These are phyloP conservation scores for Fusarium irregulare DNA, from an alignment of 2,329 filamentous ascomycete genomes.

Conservation along the genomic window DNA sequence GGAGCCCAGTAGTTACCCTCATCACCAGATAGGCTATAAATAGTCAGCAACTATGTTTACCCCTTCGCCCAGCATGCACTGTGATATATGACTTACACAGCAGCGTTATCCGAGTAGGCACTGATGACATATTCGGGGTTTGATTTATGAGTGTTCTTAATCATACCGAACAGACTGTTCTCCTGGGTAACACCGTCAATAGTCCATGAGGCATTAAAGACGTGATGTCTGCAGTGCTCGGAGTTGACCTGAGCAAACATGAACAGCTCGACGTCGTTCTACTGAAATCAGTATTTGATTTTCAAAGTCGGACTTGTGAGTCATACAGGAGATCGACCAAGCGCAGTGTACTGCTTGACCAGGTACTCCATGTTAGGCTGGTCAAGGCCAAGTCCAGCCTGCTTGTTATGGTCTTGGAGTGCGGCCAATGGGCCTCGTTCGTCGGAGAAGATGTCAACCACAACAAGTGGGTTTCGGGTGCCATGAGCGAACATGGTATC, in stretches of 20 bases:
- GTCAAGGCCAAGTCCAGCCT: constrained; percentile 87
- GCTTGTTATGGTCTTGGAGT: constrained; percentile 84
- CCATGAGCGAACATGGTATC: constrained; percentile 82
- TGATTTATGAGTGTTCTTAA: constrained; percentile 90
- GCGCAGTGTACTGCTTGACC: constrained; percentile 67
- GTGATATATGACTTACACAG: constrained; percentile 65
- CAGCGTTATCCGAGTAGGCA: constrained; percentile 97
- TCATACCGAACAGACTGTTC: constrained; percentile 93
- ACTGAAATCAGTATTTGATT: constrained; percentile 37
- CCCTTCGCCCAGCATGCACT: not conserved
- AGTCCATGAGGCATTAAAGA: constrained; percentile 97
- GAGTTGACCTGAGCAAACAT: constrained; percentile 99
- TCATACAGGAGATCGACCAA: constrained; percentile 68
- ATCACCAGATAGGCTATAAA: constrained; percentile 51
- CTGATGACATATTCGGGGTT: constrained; percentile 87
- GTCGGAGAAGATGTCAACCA: constrained; percentile 78
- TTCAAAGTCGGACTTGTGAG: constrained; percentile 22
- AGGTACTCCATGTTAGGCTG: constrained; percentile 92
- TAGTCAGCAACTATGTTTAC: constrained; percentile 8
- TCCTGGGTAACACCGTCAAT: constrained; percentile 87
- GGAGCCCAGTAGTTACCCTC: constrained; percentile 78
- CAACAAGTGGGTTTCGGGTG: constrained; percentile 71
- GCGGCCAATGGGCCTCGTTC: constrained; percentile 74
- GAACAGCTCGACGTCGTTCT: constrained; percentile 90
- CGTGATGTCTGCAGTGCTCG: constrained; percentile 87